Evolutionary conservation across 352 stramenopile species (phyloP).

Genomic region (Phytophthora sansomeana): DNA sequence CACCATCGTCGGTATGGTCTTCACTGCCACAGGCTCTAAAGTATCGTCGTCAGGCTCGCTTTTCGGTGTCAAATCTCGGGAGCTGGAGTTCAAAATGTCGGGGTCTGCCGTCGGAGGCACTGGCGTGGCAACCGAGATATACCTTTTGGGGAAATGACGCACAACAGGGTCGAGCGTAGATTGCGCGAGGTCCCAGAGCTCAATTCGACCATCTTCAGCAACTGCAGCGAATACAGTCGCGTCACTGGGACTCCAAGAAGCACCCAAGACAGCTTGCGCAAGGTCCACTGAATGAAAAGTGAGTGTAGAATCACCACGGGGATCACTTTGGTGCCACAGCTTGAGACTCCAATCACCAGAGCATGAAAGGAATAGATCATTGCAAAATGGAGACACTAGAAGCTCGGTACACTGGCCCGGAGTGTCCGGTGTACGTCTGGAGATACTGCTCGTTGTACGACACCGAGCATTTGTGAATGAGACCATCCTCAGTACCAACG

Average conservation of each 20-base stretch:
- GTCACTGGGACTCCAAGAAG: constrained; percentile 88
- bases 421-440: constrained; percentile 91
- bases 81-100: constrained; percentile 14
- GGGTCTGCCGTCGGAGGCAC: constrained; percentile 7
- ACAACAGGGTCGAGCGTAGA: constrained; percentile 88
- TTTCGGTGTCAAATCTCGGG: constrained; percentile 26
- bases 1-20: constrained; percentile 17
- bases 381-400: constrained; percentile 87
- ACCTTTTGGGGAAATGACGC: constrained; percentile 77
- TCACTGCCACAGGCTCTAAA: background rate
- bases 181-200: constrained; percentile 91
- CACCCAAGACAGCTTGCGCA: constrained; percentile 79
- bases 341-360: constrained; percentile 92
- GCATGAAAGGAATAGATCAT: constrained; percentile 88
- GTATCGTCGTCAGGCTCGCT: constrained; percentile 12
- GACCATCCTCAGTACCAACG: constrained; percentile 91
- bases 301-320: constrained; percentile 48
- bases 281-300: constrained; percentile 86
- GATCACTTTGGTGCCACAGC: constrained; percentile 79
- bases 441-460: constrained; percentile 96
- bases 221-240: constrained; percentile 88
- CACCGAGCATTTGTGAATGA: constrained; percentile 93
- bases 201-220: constrained; percentile 90
- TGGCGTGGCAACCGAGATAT: constrained; percentile 18
- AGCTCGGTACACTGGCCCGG: constrained; percentile 91